A percentile compares a stretch with the other conserved stretches of the same genome.
These are phyloP conservation scores for Cucurbita maxima DNA, from an alignment of 306 rosid species.

Conservation along the genomic window DNA sequence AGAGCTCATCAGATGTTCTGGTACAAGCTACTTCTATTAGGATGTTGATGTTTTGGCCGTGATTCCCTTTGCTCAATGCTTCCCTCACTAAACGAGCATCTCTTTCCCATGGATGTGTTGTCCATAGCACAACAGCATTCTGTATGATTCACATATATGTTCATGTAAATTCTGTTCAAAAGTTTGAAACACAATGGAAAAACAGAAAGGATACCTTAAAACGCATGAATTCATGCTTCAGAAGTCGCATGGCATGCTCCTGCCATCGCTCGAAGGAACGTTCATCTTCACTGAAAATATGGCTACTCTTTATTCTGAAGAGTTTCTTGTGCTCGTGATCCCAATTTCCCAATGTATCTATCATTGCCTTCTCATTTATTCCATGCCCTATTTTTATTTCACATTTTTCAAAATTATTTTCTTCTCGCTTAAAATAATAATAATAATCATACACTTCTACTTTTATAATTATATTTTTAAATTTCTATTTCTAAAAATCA, in stretches of 20 bases:
- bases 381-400: constrained; percentile 53
- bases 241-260: constrained; percentile 36
- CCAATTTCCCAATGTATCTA: constrained; percentile 58
- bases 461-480: too few relatives aligned
- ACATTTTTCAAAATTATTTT: neutral
- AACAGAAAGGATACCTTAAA: constrained; percentile 37
- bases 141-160: constrained; percentile 1
- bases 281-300: constrained; percentile 52
- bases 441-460: too few relatives aligned
- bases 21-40: constrained; percentile 73
- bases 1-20: constrained; percentile 63
- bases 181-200: neutral
- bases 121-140: constrained; percentile 75
- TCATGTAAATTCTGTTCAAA: too few relatives aligned
- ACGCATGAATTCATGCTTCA: constrained; percentile 74
- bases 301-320: constrained; percentile 43
- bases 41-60: constrained; percentile 29
- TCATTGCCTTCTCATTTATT: constrained; percentile 59
- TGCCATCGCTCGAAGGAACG: constrained; percentile 67
- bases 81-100: constrained; percentile 73
- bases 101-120: constrained; percentile 96
- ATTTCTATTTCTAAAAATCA: too few relatives aligned
- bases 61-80: constrained; percentile 51
- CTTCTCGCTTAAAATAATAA: neutral
- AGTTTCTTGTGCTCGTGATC: constrained; percentile 35